Conservation (phyloP, 177 flowering plant genomes). For the Telopea speciosissima region DNA sequence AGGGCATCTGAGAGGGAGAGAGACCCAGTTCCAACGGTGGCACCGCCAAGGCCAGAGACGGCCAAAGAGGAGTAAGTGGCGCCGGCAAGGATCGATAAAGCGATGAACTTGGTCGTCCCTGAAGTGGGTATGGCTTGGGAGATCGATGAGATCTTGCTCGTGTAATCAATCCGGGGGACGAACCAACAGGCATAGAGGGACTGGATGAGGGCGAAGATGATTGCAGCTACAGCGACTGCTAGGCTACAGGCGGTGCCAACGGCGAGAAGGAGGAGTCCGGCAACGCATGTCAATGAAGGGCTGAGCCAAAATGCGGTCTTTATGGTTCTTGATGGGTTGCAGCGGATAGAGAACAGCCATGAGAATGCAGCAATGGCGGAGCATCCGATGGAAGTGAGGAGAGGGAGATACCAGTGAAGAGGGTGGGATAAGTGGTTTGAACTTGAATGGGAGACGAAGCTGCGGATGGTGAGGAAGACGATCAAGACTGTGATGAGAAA, state of each 20-base stretch:
- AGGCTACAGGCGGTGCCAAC: slow-evolving; percentile 33
- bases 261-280: slow-evolving; percentile 35
- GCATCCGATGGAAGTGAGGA: slow-evolving; percentile 30
- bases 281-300: slow-evolving; percentile 36
- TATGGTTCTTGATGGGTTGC: slow-evolving; percentile 30
- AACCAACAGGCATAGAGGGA: slow-evolving; percentile 57
- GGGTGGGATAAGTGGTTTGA: slow-evolving; percentile 28
- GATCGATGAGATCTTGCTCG: slow-evolving; percentile 24
- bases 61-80: slow-evolving; percentile 27
- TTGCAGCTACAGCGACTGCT: slow-evolving; percentile 22
- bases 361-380: slow-evolving; percentile 28
- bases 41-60: slow-evolving; percentile 49
- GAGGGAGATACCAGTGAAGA: slow-evolving; percentile 42
- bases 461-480: slow-evolving; percentile 30
- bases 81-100: slow-evolving; percentile 14
- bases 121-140: slow-evolving; percentile 24
- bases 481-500: slow-evolving; percentile 22
- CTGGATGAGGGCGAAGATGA: slow-evolving; percentile 31
- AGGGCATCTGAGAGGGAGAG: slow-evolving; percentile 15
- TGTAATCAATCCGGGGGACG: slow-evolving; percentile 27
- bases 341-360: slow-evolving; percentile 30
- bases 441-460: slow-evolving; percentile 15
- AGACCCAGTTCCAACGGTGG: slow-evolving; percentile 17
- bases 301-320: slow-evolving; percentile 45
- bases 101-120: slow-evolving; percentile 4